Evolutionary conservation across 192 early-diverging fungal species (phyloP), one percentile per base, ranked within the genome.

Genomic region (Coemansia nantahalensis): DNA sequence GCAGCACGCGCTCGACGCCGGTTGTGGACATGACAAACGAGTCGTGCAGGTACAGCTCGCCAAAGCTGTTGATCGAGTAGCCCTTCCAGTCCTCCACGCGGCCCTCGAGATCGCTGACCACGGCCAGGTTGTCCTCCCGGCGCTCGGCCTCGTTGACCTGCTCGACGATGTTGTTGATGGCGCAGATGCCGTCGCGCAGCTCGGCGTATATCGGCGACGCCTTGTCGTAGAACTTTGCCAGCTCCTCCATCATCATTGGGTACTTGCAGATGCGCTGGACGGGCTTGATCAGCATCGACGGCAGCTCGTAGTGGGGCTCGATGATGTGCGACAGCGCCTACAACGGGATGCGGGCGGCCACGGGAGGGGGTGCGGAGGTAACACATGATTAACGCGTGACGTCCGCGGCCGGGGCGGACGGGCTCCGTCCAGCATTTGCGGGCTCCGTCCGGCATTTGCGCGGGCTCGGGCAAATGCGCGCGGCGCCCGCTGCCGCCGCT

Each of bases 221-320:
- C 37, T 73, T 65, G 51, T 85, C 72, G 31, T 82, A 86, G 53
- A 76, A 77, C 61, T 86, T 87, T 60, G 82, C 65, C 44, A 85
- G 62, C 49, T 86, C 64, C 34, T 64, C 54, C 17, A 68, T 56
- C 16, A 99, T 81, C 47, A 99, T 72, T 34, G 94, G 94, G 75
- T 99, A 99, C 79, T 94, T 94, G 80, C 94, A 95, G 50, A 98
- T 90, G 41, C 97, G 84, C 73, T 99, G 97, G 8, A 99, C 84
- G 3, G 97, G 97, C 59, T 97, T 95, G 77, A 99, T 99, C 45
- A 99, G 80, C 75, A 90, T 88, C 7, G 87, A 90, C 16, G 90
- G 90, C 53, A 99, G 68, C 68, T 86, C 89, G 50, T 93, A 87
- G 47, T 82, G 82, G 18, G 93, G 93, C 39, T 94, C 90, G 51